phyloP scores from a whole-genome alignment of 2,329 filamentous ascomycete species.

The Tympanopsis confertula region DNA sequence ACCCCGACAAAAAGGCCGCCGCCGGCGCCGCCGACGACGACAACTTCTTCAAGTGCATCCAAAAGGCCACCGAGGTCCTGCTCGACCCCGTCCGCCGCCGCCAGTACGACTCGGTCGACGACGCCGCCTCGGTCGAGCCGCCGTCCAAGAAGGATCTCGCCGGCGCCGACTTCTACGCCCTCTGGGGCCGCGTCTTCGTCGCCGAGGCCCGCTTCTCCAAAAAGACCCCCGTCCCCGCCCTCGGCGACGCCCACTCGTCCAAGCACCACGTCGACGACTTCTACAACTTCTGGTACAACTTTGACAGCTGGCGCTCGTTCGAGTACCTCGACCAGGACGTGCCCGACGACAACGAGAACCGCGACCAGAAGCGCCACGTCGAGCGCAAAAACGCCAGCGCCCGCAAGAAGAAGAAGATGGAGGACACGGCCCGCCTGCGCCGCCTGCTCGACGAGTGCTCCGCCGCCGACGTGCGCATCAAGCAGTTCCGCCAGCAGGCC shows the following conservation, averaged over 20 bases:
- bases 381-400: constrained; percentile 97
- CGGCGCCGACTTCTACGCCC: constrained; percentile 72
- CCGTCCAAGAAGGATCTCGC: constrained; percentile 82
- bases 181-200: constrained; percentile 84
- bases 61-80: constrained; percentile 90
- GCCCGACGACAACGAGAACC: constrained; percentile 96
- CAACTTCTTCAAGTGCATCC: constrained; percentile 99
- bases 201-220: constrained; percentile 89
- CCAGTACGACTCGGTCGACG: constrained; percentile 94
- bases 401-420: constrained; percentile 98
- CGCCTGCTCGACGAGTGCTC: constrained; percentile 81
- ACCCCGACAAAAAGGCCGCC: constrained; percentile 97
- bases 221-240: constrained; percentile 71
- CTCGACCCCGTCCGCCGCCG: constrained; percentile 83
- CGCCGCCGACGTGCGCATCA: constrained; percentile 84
- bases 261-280: constrained; percentile 88
- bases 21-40: constrained; percentile 80
- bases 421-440: constrained; percentile 85
- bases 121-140: constrained; percentile 81
- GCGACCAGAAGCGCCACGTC: constrained; percentile 95
- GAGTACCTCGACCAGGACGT: constrained; percentile 99
- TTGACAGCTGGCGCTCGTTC: constrained; percentile 94
- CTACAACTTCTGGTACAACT: constrained; percentile 99
- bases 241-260: constrained; percentile 73
- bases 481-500: constrained; percentile 87